Evolutionary conservation across 2,329 filamentous ascomycete species (phyloP).

Genomic region (Fusarium penzigii): DNA sequence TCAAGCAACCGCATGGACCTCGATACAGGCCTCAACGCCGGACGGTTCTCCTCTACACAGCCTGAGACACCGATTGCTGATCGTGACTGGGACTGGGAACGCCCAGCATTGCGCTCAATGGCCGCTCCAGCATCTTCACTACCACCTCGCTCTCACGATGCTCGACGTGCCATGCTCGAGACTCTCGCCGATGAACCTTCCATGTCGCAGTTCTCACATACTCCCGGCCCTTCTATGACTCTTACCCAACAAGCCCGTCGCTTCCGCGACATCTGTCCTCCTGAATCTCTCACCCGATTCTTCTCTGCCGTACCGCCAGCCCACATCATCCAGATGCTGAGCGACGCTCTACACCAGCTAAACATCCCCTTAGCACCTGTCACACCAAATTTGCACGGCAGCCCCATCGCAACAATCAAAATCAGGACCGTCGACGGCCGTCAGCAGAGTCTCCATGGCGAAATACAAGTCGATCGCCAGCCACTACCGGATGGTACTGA

Average conservation of each 20-base stretch:
- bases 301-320: conserved; percentile 77
- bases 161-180: conserved; percentile 52
- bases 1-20: conserved; percentile 67
- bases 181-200: conserved; percentile 83
- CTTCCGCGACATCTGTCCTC: conserved; percentile 89
- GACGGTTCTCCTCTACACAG: conserved; percentile 75
- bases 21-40: conserved; percentile 51
- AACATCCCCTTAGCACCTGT: conserved; percentile 71
- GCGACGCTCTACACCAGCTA: conserved; percentile 79
- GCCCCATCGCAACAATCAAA: conserved; percentile 64
- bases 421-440: conserved; percentile 75
- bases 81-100: conserved; percentile 84
- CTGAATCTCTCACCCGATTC: conserved; percentile 86
- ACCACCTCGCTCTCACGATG: conserved; percentile 33
- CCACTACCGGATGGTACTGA: conserved; percentile 57
- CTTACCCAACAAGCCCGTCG: conserved; percentile 86
- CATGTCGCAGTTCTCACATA: conserved; percentile 80
- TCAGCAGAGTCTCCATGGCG: conserved; percentile 71
- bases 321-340: conserved; percentile 77
- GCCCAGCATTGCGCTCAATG: conserved; percentile 60
- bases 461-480: conserved; percentile 71
- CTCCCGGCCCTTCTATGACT: conserved; percentile 75
- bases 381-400: conserved; percentile 49
- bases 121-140: conserved; percentile 41
- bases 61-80: conserved; percentile 78